Conservation (phyloP, 805 yeast genomes). For the Lipomyces yamanashiensis region DNA sequence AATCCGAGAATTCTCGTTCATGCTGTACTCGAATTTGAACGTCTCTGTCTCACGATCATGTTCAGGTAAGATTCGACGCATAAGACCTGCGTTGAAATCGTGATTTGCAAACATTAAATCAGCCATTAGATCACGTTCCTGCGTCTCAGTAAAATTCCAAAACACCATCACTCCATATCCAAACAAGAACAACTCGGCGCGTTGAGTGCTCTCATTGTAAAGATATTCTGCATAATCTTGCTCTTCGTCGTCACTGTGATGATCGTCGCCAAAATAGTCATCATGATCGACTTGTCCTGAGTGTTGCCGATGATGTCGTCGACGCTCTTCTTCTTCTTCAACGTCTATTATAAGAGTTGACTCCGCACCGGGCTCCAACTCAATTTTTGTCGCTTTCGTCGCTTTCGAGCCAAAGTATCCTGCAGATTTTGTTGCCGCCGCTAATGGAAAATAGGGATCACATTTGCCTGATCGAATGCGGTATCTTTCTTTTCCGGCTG, state of each 20-base stretch:
- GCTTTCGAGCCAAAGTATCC: constrained; percentile 3
- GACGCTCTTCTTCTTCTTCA: constrained; percentile 51
- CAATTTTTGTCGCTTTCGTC: not conserved
- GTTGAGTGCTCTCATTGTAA: constrained; percentile 38
- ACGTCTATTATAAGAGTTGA: not conserved
- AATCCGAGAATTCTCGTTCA: constrained; percentile 51
- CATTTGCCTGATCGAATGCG: constrained; percentile 60
- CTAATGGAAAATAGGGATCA: constrained; percentile 8
- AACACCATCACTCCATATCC: constrained; percentile 96
- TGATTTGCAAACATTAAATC: constrained; percentile 73
- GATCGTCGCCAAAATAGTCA: constrained; percentile 14
- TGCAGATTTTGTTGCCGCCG: constrained; percentile 12
- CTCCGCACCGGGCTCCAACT: not conserved
- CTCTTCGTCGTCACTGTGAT: constrained; percentile 10
- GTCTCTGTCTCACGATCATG: constrained; percentile 93
- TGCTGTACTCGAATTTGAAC: constrained; percentile 70
- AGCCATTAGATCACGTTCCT: constrained; percentile 91
- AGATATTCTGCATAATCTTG: constrained; percentile 10
- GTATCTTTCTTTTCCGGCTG: constrained; percentile 62
- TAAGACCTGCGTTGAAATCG: constrained; percentile 35
- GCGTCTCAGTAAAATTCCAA: constrained; percentile 93
- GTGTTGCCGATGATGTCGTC: constrained; percentile 41
- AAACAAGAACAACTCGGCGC: constrained; percentile 83
- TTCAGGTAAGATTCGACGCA: constrained; percentile 73
- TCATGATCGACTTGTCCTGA: constrained; percentile 11